These are phyloP conservation scores for Pseudofabraea citricarpa DNA, from an alignment of 2,329 filamentous ascomycete genomes.

Conservation along the genomic window DNA sequence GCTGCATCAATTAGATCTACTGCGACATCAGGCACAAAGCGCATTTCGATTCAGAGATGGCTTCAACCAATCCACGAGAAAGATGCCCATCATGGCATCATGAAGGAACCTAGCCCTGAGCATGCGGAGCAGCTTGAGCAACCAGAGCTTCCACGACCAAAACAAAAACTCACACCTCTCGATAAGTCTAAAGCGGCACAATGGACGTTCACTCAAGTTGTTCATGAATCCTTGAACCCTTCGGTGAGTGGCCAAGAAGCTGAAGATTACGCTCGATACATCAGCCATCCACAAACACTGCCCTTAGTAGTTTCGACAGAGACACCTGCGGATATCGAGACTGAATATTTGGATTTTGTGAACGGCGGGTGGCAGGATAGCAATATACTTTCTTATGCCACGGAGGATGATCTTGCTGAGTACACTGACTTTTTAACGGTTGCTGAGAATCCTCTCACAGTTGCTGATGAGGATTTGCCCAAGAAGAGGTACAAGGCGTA, in stretches of 20 bases:
- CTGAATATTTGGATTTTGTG: slow-evolving; percentile 78
- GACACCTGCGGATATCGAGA: slow-evolving; percentile 52
- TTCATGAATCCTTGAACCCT: slow-evolving; percentile 81
- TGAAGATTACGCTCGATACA: slow-evolving; percentile 83
- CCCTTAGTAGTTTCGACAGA: slow-evolving; percentile 74
- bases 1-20: slow-evolving; percentile 36
- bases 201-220: slow-evolving; percentile 83
- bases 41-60: slow-evolving; percentile 57
- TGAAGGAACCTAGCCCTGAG: slow-evolving; percentile 41
- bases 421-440: slow-evolving; percentile 75
- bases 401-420: slow-evolving; percentile 55
- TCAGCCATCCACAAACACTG: slow-evolving; percentile 83
- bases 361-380: slow-evolving; percentile 59
- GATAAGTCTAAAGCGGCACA: slow-evolving; percentile 82
- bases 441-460: slow-evolving; percentile 78
- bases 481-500: slow-evolving; percentile 99
- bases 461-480: slow-evolving; percentile 76
- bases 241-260: slow-evolving; percentile 71
- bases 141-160: slow-evolving; percentile 25
- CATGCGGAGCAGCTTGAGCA: slow-evolving; percentile 12
- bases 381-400: slow-evolving; percentile 15
- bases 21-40: slow-evolving; percentile 33
- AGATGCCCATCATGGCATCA: slow-evolving; percentile 42
- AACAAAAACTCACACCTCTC: slow-evolving; percentile 52
- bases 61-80: slow-evolving; percentile 43